Percentiles rank a stretch among this genome's conserved stretches.
Conservation (phyloP, 2,329 filamentous ascomycete genomes). For the Tolypocladium paradoxum region DNA sequence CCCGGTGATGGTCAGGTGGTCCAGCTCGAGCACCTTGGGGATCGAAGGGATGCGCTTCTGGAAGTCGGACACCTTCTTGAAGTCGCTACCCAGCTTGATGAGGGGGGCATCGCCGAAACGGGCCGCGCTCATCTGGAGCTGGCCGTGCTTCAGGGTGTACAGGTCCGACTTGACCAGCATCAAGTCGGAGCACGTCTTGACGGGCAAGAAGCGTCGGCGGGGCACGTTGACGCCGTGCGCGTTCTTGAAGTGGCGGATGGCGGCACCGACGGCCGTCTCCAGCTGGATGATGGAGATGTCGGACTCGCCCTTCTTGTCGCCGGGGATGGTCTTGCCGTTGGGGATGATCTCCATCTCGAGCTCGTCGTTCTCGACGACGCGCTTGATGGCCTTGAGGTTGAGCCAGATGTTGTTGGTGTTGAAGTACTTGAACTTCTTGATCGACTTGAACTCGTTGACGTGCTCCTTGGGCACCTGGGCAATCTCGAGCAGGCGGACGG, state of each 20-base stretch:
- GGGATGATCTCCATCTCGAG: constrained; percentile 99
- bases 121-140: constrained; percentile 92
- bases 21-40: constrained; percentile 81
- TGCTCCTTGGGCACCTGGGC: constrained; percentile 99
- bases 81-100: constrained; percentile 97
- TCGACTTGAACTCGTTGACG: constrained; percentile 99
- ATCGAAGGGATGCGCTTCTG: constrained; percentile 79
- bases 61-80: constrained; percentile 99
- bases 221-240: constrained; percentile 98
- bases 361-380: constrained; percentile 96
- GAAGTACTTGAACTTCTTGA: constrained; percentile 99
- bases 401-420: constrained; percentile 99
- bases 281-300: constrained; percentile 96
- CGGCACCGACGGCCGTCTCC: constrained; percentile 95
- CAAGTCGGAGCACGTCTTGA: constrained; percentile 99
- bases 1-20: constrained; percentile 95
- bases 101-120: constrained; percentile 93
- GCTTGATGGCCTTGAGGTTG: constrained; percentile 95
- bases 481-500: constrained; percentile 92
- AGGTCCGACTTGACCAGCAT: constrained; percentile 99
- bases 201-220: constrained; percentile 92
- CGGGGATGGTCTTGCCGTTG: constrained; percentile 96
- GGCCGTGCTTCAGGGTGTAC: constrained; percentile 96
- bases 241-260: constrained; percentile 97
- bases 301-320: constrained; percentile 99